Conservation (phyloP, 2,329 filamentous ascomycete species). For the Penicillium sp. region DNA sequence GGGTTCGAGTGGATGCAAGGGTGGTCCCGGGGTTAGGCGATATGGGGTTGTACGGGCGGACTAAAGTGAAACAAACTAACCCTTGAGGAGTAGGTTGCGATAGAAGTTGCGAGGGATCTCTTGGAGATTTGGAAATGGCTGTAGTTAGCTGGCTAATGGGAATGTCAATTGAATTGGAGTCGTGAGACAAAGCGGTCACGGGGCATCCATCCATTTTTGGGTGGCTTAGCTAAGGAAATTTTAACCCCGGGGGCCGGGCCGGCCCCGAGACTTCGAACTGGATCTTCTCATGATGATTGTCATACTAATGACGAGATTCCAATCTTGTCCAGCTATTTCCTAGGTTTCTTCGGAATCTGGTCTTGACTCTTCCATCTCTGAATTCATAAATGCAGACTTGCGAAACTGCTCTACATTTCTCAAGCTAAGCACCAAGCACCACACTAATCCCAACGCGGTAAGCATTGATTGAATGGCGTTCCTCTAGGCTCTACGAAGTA, state of each 20-base stretch:
- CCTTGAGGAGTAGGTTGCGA: slow-evolving; percentile 2
- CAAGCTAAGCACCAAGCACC: slow-evolving; percentile 8
- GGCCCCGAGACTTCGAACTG: not conserved
- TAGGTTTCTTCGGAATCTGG: not conserved
- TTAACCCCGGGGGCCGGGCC: too few species aligned
- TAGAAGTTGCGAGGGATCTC: not conserved
- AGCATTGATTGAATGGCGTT: slow-evolving; percentile 15
- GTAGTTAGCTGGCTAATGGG: not conserved
- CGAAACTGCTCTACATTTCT: not conserved
- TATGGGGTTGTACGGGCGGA: not conserved
- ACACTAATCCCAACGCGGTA: slow-evolving; percentile 14
- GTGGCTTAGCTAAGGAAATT: slow-evolving; percentile 1
- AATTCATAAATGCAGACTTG: not conserved
- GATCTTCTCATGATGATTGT: not conserved
- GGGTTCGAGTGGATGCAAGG: not conserved
- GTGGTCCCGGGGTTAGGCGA: not conserved
- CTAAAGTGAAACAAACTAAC: slow-evolving; percentile 2
- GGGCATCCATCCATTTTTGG: not conserved
- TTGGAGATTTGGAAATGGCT: not conserved
- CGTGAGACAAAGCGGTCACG: slow-evolving; percentile 7
- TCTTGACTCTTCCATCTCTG: not conserved
- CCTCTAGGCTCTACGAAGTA: too few species aligned
- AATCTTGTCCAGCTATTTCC: not conserved
- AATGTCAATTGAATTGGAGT: slow-evolving; percentile 2
- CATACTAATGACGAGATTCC: not conserved